Conservation (phyloP, 257 asterid genomes). For the Nemophila menziesii region DNA sequence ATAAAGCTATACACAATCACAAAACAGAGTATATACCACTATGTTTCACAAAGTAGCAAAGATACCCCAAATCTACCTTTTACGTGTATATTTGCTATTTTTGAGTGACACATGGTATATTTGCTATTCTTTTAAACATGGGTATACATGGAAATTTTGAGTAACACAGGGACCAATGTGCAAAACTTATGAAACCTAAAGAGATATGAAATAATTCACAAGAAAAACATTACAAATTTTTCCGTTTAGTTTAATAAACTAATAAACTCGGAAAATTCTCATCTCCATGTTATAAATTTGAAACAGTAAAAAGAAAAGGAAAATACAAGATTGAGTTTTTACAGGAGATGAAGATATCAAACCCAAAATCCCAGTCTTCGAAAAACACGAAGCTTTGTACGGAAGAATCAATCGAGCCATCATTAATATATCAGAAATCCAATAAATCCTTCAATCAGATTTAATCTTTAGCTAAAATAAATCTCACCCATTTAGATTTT, state of each 20-base stretch:
- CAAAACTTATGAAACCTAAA: no score
- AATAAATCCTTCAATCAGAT: constrained; percentile 2
- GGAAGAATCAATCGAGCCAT: constrained; percentile 88
- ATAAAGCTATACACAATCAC: background rate
- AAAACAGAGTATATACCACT: no score
- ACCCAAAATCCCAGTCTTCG: constrained; percentile 78
- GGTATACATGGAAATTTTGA: no score
- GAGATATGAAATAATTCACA: no score
- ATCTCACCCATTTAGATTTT: background rate
- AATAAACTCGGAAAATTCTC: background rate
- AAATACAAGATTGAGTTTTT: constrained; percentile 33
- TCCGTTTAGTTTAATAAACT: background rate
- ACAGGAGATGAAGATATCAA: constrained; percentile 69
- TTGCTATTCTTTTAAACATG: no score
- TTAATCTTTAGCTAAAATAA: constrained; percentile 5
- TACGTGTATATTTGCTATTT: no score
- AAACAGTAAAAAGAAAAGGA: background rate
- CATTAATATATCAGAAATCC: constrained; percentile 24
- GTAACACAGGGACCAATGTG: no score
- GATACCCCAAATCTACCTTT: no score
- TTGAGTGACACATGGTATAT: no score
- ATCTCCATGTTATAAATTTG: background rate
- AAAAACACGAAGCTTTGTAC: constrained; percentile 58
- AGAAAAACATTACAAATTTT: no score
- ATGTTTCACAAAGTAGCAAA: no score